Evolutionary conservation across 306 rosid species (phyloP).

Genomic region (Astragalus glycyphyllos): DNA sequence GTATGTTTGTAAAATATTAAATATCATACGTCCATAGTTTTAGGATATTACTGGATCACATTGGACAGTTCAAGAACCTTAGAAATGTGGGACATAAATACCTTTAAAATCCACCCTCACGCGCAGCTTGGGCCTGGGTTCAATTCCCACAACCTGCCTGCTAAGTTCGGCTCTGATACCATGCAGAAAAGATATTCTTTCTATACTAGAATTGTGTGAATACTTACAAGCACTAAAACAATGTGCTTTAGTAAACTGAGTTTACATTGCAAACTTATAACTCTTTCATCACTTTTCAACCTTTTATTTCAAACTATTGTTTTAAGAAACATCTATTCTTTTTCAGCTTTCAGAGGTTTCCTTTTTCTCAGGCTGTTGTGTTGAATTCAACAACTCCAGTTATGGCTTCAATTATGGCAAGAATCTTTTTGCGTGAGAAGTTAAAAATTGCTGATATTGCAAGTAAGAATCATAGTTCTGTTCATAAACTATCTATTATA

Average conservation of each 20-base stretch:
- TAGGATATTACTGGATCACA: background rate
- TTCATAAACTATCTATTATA: slow-evolving; percentile 28
- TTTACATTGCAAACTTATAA: background rate
- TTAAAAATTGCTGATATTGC: slow-evolving; percentile 66
- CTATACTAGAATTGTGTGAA: too few species aligned
- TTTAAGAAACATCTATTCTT: slow-evolving; percentile 27
- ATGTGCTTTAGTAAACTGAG: slow-evolving; percentile 1
- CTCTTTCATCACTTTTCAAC: slow-evolving; percentile 33
- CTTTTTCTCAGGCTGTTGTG: slow-evolving; percentile 72
- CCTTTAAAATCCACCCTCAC: too few species aligned
- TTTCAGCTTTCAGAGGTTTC: slow-evolving; percentile 81
- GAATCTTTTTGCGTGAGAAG: slow-evolving; percentile 70
- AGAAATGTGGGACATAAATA: too few species aligned
- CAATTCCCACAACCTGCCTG: too few species aligned
- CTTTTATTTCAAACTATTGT: slow-evolving; percentile 20
- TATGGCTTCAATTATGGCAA: slow-evolving; percentile 79
- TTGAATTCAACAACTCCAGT: slow-evolving; percentile 72
- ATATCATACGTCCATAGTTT: background rate
- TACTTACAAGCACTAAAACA: too few species aligned
- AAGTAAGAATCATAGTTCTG: slow-evolving; percentile 49
- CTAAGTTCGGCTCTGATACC: too few species aligned
- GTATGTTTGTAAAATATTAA: slow-evolving; percentile 1
- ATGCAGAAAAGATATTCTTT: too few species aligned
- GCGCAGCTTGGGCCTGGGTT: too few species aligned
- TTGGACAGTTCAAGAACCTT: too few species aligned